These are phyloP conservation scores for Nadsonia commutata DNA, from an alignment of 1,139 yeast genomes.

Conservation along the genomic window DNA sequence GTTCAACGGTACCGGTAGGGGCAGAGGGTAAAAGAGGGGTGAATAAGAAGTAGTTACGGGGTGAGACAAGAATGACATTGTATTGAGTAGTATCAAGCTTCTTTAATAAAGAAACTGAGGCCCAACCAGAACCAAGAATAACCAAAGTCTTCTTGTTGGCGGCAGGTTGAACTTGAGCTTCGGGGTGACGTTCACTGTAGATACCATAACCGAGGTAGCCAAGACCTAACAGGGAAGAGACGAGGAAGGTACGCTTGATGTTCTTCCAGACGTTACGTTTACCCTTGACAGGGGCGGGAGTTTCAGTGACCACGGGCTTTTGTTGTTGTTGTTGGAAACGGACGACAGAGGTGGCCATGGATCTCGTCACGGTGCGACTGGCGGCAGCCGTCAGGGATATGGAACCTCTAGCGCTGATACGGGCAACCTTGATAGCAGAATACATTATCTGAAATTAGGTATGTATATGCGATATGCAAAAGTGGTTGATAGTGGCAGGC, in stretches of 20 bases:
- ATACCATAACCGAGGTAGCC: slow-evolving; percentile 22
- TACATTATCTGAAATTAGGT: too few species aligned
- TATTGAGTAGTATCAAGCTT: slow-evolving; percentile 74
- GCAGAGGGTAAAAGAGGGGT: slow-evolving; percentile 89
- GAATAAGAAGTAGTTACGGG: slow-evolving; percentile 87
- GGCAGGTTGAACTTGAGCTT: slow-evolving; percentile 24
- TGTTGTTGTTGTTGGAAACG: neutral
- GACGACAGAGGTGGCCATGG: slow-evolving; percentile 3
- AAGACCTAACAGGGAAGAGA: slow-evolving; percentile 18
- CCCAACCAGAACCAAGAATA: slow-evolving; percentile 92
- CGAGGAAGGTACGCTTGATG: slow-evolving; percentile 21
- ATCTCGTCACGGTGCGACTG: slow-evolving; percentile 2
- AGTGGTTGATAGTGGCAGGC: too few species aligned
- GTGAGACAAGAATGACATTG: slow-evolving; percentile 81
- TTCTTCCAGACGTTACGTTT: slow-evolving; percentile 15
- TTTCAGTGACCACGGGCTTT: neutral
- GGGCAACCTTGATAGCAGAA: neutral
- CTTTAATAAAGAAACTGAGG: slow-evolving; percentile 68
- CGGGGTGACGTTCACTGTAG: slow-evolving; percentile 25
- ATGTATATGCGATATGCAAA: too few species aligned
- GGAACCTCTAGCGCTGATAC: neutral
- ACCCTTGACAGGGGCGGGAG: slow-evolving; percentile 2
- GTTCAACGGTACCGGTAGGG: slow-evolving; percentile 86
- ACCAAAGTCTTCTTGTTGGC: slow-evolving; percentile 76
- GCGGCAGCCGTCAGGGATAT: neutral